Conservation (phyloP, 176 grass and related monocot species). For the Guadua angustifolia region DNA sequence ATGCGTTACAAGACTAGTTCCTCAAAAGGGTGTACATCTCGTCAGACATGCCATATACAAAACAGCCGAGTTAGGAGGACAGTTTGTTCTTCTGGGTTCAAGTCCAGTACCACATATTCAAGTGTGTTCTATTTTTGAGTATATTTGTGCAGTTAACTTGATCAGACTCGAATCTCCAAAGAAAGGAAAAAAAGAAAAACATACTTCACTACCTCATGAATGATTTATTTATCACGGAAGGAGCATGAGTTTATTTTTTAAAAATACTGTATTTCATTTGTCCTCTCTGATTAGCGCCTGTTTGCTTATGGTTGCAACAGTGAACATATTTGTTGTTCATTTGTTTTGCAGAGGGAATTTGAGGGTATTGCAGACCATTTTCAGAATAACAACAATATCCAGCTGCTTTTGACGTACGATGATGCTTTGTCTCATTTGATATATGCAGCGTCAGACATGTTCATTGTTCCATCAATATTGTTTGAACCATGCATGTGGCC, state of each 20-base stretch:
- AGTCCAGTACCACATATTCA: slow-evolving; percentile 93
- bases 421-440: too few species aligned
- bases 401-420: too few species aligned
- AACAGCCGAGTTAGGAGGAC: slow-evolving; percentile 85
- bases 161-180: slow-evolving; percentile 15
- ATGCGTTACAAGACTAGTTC: slow-evolving; percentile 90
- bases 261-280: not conserved
- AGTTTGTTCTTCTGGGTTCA: slow-evolving; percentile 96
- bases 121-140: slow-evolving; percentile 45
- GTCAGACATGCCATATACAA: slow-evolving; percentile 93
- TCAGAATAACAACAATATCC: slow-evolving; percentile 62
- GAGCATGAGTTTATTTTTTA: slow-evolving; percentile 7
- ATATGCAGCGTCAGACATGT: too few species aligned
- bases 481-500: too few species aligned
- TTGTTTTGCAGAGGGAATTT: slow-evolving; percentile 78
- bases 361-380: slow-evolving; percentile 87
- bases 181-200: slow-evolving; percentile 2
- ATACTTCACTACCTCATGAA: not conserved
- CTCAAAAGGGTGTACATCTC: slow-evolving; percentile 98
- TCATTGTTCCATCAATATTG: too few species aligned
- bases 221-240: slow-evolving; percentile 29
- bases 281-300: not conserved
- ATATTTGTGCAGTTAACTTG: slow-evolving; percentile 12
- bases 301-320: not conserved
- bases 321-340: slow-evolving; percentile 31